Conservation (phyloP, 1,284 basidiomycete genomes). For the Baeospora myosura region DNA sequence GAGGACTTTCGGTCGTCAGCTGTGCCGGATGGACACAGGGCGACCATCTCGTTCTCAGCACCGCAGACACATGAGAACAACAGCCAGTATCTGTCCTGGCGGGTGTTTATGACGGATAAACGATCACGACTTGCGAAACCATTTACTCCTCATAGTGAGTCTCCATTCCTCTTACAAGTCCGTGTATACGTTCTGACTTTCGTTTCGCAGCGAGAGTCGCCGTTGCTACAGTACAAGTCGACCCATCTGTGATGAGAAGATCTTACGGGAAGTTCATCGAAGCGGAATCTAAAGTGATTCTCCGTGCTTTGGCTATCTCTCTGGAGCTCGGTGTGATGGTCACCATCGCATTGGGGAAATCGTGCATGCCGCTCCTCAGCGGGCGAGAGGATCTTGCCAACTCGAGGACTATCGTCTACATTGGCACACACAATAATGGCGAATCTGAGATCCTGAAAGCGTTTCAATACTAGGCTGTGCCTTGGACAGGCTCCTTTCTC, state of each 20-base stretch:
- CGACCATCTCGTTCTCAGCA: conserved; percentile 19
- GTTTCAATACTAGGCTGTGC: too few species aligned
- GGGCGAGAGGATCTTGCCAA: background rate
- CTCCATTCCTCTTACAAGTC: conserved; percentile 6
- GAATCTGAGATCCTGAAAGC: background rate
- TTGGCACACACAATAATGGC: background rate
- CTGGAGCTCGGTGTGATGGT: conserved; percentile 27
- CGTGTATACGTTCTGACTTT: background rate
- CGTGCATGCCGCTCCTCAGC: background rate
- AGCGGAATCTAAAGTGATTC: conserved; percentile 23
- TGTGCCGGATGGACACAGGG: conserved; percentile 12
- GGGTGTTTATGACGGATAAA: conserved; percentile 15
- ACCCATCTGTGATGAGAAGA: conserved; percentile 23
- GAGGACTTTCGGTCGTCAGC: conserved; percentile 16
- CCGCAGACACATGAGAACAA: too few species aligned
- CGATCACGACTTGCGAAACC: conserved; percentile 9
- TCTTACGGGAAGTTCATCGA: conserved; percentile 23
- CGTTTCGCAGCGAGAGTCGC: conserved; percentile 15
- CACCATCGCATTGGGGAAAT: conserved; percentile 21
- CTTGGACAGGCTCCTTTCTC: too few species aligned
- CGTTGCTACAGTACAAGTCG: conserved; percentile 26
- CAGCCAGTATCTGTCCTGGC: conserved; percentile 18
- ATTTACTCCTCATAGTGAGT: conserved; percentile 12
- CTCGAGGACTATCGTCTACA: background rate
- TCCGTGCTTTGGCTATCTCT: conserved; percentile 28